Percentiles rank a stretch among this genome's conserved stretches.
phyloP scores from a whole-genome alignment of 257 asterid species.

The Vinca minor region DNA sequence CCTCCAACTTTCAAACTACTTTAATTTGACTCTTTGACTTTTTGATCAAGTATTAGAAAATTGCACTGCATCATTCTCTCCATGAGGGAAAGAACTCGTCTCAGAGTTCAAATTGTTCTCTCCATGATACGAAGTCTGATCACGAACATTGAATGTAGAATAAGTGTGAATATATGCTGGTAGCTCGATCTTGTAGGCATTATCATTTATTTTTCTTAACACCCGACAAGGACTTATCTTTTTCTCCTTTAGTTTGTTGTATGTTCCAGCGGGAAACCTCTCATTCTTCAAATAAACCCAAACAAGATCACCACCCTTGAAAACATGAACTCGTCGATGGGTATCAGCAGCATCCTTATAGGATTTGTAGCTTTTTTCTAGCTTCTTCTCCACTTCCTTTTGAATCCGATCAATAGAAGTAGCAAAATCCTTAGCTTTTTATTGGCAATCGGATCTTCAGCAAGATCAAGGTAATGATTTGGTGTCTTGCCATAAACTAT shows the following conservation, averaged over 20 bases:
- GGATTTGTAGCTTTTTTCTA: not conserved
- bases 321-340: not conserved
- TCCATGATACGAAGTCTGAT: not conserved
- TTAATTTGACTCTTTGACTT: too few species aligned
- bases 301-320: not conserved
- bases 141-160: not conserved
- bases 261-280: not conserved
- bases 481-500: too few species aligned
- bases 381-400: not conserved
- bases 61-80: too few species aligned
- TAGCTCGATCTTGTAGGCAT: not conserved
- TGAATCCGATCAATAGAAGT: not conserved
- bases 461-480: too few species aligned
- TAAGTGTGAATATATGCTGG: not conserved
- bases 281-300: not conserved
- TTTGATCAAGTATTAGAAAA: too few species aligned
- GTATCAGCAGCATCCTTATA: not conserved
- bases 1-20: too few species aligned
- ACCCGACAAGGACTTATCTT: not conserved
- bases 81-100: too few species aligned
- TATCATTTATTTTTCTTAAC: not conserved
- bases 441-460: too few species aligned
- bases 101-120: too few species aligned
- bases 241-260: conserved; percentile 2
- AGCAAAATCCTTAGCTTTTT: not conserved